A percentile compares a stretch with the other conserved stretches of the same genome.
These are phyloP conservation scores for Rhizopogon rudus DNA, from an alignment of 768 basidiomycete species.

Conservation along the genomic window DNA sequence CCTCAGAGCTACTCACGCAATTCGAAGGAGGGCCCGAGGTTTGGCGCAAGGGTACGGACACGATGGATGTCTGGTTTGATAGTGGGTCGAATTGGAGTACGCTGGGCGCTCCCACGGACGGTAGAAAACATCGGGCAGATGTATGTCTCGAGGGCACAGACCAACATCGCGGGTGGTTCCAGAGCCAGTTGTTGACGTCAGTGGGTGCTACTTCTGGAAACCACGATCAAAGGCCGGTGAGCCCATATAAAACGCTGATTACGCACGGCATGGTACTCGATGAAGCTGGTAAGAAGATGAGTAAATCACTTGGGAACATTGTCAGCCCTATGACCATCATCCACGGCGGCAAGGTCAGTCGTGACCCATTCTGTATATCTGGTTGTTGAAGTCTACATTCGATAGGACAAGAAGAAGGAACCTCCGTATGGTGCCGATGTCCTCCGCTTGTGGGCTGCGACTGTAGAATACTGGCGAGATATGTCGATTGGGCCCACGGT, in stretches of 20 bases:
- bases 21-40: constrained; percentile 33
- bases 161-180: constrained; percentile 99
- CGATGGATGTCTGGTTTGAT: constrained; percentile 99
- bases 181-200: constrained; percentile 86
- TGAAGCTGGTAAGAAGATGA: constrained; percentile 88
- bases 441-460: constrained; percentile 87
- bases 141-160: constrained; percentile 94
- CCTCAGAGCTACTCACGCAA: constrained; percentile 48
- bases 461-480: constrained; percentile 86
- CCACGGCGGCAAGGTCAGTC: constrained; percentile 65
- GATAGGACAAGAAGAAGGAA: constrained; percentile 60
- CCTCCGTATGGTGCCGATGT: constrained; percentile 85
- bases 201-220: constrained; percentile 36
- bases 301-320: constrained; percentile 93
- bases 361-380: background rate
- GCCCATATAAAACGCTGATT: constrained; percentile 75
- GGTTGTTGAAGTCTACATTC: constrained; percentile 1
- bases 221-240: constrained; percentile 14
- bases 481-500: constrained; percentile 80
- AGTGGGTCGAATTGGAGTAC: constrained; percentile 94
- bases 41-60: constrained; percentile 85
- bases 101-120: constrained; percentile 41
- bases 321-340: constrained; percentile 80
- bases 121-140: constrained; percentile 56
- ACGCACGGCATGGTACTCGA: constrained; percentile 98